Evolutionary conservation across 441 rosid genomes (phyloP), one percentile per base, ranked within the genome.

Genomic region (Raphanus hybrid): DNA sequence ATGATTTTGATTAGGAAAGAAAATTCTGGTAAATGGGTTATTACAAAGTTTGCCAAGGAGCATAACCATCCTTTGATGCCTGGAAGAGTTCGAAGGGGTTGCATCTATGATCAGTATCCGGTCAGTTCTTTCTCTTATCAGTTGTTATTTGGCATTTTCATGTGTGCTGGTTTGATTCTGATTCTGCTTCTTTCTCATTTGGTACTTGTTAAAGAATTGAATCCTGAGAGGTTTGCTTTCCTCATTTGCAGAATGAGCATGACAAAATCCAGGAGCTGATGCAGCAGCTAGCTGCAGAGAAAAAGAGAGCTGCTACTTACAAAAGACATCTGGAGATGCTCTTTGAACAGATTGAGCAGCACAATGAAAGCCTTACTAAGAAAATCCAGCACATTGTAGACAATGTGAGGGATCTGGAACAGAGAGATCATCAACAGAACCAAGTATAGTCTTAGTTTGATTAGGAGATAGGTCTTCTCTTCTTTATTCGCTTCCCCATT

Each of bases 91-190:
- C 87, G 98, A 61, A 90, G 89, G 39, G 98, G 93, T 78, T 92
- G 97, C 88, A 90, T 96, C 69, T 92, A 92, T 69, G 97, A 94
- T 81, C 98, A 96, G 74, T 96, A 91, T 75, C 99, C 99, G 89
- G 99, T 93, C 15, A 89, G 98, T 87, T 78, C 26, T 77, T 75
- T 34, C 77, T 58, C 75, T 63, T 11, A 61, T 55, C 54, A 8
- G 45, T 39, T 39, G 45, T 39, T 39, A 39, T 39, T 8, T 39
- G 45, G 45, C 3, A 39, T 39, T 2, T 39, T 39, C 48, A 16
- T 64, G 55, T 64, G 62, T 43, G 3, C 29, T 70, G 50, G 14
- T 75, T 76, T 69, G 48, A 64, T 57, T 76, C 59, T 60, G 27
- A 18, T 8, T 15, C 52, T 68, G 74, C 20, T 50, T 69, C 2